Percentiles rank a stretch among this genome's conserved stretches.
phyloP scores from a whole-genome alignment of 2,329 filamentous ascomycete genomes.

The Colletotrichum sp. region DNA sequence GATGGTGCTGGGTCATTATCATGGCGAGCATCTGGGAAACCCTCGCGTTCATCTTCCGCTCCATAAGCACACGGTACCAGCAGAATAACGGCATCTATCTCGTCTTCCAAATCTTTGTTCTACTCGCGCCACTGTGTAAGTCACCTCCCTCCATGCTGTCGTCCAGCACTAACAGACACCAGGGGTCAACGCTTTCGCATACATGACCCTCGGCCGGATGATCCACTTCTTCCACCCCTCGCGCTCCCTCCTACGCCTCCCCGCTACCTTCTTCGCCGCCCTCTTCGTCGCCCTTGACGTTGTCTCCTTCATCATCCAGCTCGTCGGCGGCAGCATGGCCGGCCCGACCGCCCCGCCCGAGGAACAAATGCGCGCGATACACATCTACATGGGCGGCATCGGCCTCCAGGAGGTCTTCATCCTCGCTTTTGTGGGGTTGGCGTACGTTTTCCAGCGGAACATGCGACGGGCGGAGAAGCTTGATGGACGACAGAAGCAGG shows the following conservation, averaged over 20 bases:
- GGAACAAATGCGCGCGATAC: slow-evolving; percentile 35
- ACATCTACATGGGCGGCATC: slow-evolving; percentile 57
- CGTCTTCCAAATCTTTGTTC: slow-evolving; percentile 31
- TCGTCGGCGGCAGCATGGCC: slow-evolving; percentile 35
- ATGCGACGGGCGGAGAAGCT: slow-evolving; percentile 25
- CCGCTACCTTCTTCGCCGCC: slow-evolving; percentile 38
- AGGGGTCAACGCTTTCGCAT: slow-evolving; percentile 53
- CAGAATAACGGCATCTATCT: slow-evolving; percentile 27
- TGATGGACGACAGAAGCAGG: not conserved
- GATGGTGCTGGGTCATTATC: slow-evolving; percentile 40
- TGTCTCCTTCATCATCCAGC: slow-evolving; percentile 37
- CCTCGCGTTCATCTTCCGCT: slow-evolving; percentile 31
- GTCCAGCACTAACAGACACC: not conserved
- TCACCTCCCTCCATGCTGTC: not conserved
- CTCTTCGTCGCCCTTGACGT: slow-evolving; percentile 48
- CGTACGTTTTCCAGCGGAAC: slow-evolving; percentile 40
- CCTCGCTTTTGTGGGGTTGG: slow-evolving; percentile 47
- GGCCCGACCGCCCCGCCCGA: slow-evolving; percentile 28
- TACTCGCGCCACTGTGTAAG: slow-evolving; percentile 34
- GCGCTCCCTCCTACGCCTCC: slow-evolving; percentile 39
- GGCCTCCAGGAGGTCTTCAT: slow-evolving; percentile 57
- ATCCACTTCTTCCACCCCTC: slow-evolving; percentile 46
- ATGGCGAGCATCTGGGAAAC: slow-evolving; percentile 39
- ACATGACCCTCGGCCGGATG: slow-evolving; percentile 52
- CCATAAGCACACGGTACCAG: slow-evolving; percentile 31